Percentiles rank a stretch among this genome's conserved stretches.
Conservation (phyloP, 257 asterid genomes). For the Ehretia macrophylla region DNA sequence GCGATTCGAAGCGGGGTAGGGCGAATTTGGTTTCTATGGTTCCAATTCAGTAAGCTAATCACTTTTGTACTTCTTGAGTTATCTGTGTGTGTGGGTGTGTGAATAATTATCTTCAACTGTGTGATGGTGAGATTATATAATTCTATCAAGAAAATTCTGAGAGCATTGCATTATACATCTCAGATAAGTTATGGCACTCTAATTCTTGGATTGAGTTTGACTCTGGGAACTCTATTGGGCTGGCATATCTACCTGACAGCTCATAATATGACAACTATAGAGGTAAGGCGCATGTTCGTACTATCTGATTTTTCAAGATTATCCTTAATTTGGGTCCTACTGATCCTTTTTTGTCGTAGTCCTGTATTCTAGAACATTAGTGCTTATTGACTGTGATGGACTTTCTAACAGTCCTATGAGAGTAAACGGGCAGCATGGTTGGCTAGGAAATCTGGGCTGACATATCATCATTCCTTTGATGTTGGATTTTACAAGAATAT, state of each 20-base stretch:
- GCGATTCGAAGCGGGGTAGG: too few species aligned
- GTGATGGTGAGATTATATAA: conserved; percentile 1
- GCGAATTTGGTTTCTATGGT: too few species aligned
- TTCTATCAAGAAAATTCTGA: conserved; percentile 6
- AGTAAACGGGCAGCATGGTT: conserved; percentile 82
- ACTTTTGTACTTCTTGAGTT: not conserved
- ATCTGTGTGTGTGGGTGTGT: not conserved
- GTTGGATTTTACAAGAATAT: conserved; percentile 65
- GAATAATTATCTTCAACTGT: not conserved
- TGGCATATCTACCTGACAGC: conserved; percentile 86
- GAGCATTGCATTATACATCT: conserved; percentile 10
- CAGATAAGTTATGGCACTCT: conserved; percentile 56
- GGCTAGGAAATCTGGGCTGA: conserved; percentile 84
- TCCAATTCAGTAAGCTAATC: too few species aligned
- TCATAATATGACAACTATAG: conserved; percentile 86
- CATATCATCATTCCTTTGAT: conserved; percentile 73
- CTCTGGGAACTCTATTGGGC: conserved; percentile 61
- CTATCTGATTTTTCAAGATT: not conserved
- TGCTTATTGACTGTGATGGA: conserved; percentile 4
- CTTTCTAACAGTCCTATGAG: conserved; percentile 55
- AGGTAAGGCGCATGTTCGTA: conserved; percentile 35
- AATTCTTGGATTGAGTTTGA: conserved; percentile 41
- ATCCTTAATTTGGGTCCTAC: not conserved
- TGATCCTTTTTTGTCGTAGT: not conserved
- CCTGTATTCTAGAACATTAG: conserved; percentile 1